These are phyloP conservation scores for Polygonum aviculare DNA, from an alignment of 148 eudicot species.

Conservation along the genomic window DNA sequence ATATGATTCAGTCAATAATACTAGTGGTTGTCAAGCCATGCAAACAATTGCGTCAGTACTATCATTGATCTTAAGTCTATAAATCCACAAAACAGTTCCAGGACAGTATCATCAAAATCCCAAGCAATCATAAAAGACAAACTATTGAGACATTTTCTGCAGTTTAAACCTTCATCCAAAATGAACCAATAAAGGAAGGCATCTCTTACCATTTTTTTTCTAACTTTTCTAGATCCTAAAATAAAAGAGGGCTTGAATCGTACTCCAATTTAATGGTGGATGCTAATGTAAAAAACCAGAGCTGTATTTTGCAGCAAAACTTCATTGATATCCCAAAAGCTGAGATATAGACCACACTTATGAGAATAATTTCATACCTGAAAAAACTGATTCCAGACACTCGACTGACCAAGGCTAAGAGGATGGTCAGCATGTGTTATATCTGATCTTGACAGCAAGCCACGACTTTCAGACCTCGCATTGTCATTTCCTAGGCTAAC, in stretches of 20 bases:
- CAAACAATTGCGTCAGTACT: background rate
- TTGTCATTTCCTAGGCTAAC: slow-evolving; percentile 36
- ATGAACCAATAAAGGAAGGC: background rate
- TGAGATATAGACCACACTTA: background rate
- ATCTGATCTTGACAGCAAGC: slow-evolving; percentile 72
- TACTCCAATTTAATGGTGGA: background rate
- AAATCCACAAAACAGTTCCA: background rate
- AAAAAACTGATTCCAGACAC: slow-evolving; percentile 93
- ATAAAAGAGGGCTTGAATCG: background rate
- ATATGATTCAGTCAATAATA: background rate
- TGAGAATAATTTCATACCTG: slow-evolving; percentile 40
- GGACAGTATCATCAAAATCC: background rate
- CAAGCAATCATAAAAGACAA: background rate
- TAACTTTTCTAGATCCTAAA: background rate
- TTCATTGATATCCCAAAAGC: background rate
- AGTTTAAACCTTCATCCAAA: background rate
- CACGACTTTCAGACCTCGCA: slow-evolving; percentile 29
- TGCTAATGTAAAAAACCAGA: background rate
- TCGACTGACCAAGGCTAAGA: slow-evolving; percentile 84
- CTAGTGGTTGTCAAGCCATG: background rate
- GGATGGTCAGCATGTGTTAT: slow-evolving; percentile 87
- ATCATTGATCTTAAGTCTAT: background rate
- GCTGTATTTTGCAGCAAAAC: background rate
- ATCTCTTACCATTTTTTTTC: background rate
- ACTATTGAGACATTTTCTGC: background rate